Evolutionary conservation across 2,329 filamentous ascomycete genomes (phyloP).

Genomic region (Tolypocladium pustulatum): DNA sequence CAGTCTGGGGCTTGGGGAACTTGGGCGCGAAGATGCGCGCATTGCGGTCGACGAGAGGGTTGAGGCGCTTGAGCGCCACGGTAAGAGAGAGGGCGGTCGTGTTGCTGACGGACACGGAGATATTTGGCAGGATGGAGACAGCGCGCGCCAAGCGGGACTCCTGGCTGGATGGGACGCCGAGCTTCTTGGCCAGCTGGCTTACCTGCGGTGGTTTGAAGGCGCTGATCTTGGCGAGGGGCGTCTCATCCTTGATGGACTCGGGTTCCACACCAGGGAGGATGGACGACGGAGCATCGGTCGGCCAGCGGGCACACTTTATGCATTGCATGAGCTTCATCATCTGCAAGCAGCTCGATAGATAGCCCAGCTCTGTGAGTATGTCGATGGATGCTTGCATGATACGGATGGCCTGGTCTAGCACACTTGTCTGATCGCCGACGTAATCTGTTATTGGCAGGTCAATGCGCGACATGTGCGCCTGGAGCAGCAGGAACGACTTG

Average conservation of each 20-base stretch:
- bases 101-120: slow-evolving; percentile 51
- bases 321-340: slow-evolving; percentile 84
- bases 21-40: slow-evolving; percentile 74
- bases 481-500: slow-evolving; percentile 86
- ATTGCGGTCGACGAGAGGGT: slow-evolving; percentile 53
- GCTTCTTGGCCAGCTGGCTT: slow-evolving; percentile 34
- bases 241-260: slow-evolving; percentile 28
- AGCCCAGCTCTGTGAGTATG: slow-evolving; percentile 81
- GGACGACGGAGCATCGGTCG: slow-evolving; percentile 64
- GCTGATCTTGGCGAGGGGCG: slow-evolving; percentile 32
- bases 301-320: slow-evolving; percentile 90
- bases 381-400: slow-evolving; percentile 94
- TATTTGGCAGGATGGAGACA: slow-evolving; percentile 55
- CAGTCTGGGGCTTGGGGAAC: slow-evolving; percentile 89
- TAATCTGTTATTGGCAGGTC: slow-evolving; percentile 94
- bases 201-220: slow-evolving; percentile 22
- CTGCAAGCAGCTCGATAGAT: slow-evolving; percentile 63
- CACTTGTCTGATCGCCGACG: slow-evolving; percentile 81
- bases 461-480: slow-evolving; percentile 90
- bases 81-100: slow-evolving; percentile 53
- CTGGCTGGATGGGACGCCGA: slow-evolving; percentile 36
- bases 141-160: slow-evolving; percentile 45
- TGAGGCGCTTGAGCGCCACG: slow-evolving; percentile 55
- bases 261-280: slow-evolving; percentile 65
- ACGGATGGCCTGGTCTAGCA: slow-evolving; percentile 92